These are phyloP conservation scores for Ophiostoma sp. DNA, from an alignment of 2,329 filamentous ascomycete species.

Conservation along the genomic window DNA sequence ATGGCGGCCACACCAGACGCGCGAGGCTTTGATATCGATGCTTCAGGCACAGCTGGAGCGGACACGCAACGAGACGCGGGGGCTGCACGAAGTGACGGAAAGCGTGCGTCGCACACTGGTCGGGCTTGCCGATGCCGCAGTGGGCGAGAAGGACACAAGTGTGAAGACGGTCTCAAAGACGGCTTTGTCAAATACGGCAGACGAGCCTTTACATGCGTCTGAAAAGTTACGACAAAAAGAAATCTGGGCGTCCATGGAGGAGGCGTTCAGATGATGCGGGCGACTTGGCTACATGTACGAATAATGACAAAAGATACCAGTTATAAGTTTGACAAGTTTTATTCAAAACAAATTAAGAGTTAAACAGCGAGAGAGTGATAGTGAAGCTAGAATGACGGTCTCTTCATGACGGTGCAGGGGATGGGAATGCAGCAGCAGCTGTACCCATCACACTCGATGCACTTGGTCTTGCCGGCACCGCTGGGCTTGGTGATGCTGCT, in stretches of 20 bases:
- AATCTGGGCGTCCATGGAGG: constrained; percentile 42
- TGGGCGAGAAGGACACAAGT: background rate
- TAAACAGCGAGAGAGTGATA: background rate
- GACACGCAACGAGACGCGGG: constrained; percentile 66
- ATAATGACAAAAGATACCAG: constrained; percentile 6
- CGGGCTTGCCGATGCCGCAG: constrained; percentile 55
- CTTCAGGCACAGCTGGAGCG: constrained; percentile 79
- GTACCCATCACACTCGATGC: constrained; percentile 47
- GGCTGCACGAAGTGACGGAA: constrained; percentile 60
- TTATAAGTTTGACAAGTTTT: background rate
- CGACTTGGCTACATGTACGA: background rate
- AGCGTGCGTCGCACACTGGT: constrained; percentile 69
- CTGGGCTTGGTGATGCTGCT: constrained; percentile 34
- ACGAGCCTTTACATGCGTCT: background rate
- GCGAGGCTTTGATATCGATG: constrained; percentile 78
- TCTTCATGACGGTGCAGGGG: constrained; percentile 28
- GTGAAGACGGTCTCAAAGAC: background rate
- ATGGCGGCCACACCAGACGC: constrained; percentile 86
- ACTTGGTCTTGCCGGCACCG: constrained; percentile 41
- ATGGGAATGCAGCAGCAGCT: constrained; percentile 53
- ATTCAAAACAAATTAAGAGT: background rate
- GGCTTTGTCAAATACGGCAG: background rate
- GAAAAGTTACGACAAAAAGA: constrained; percentile 28
- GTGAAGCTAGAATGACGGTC: background rate
- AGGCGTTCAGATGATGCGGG: constrained; percentile 39